Base-by-base conservation (phyloP, 2,329 filamentous ascomycete genomes). In the Gaeumannomyces sp. region DNA sequence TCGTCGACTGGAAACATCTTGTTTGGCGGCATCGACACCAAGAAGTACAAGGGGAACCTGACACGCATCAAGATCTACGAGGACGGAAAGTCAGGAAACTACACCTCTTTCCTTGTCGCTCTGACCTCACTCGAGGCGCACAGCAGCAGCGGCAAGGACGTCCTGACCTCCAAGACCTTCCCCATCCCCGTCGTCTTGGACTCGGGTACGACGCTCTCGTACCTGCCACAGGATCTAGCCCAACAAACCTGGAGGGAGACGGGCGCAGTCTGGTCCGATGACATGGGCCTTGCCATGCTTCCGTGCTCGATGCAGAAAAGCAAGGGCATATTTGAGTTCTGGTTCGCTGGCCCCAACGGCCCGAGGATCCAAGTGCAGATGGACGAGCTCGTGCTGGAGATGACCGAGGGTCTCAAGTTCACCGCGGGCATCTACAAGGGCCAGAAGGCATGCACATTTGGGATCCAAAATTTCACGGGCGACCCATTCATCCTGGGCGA, bases 1-100 rank as follows among this genome's bases (percentile, higher is more conserved):
- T 62, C 89, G 0, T 87, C 81, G 66, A 87, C 83, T 1, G 91
- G 91, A 50, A 89, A 79, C 69, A 88, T 94, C 66, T 79, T 94
- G 1, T 95, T 94, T 69, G 91, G 91, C 56, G 91, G 90, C n/a
- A 86, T 93, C 66, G 90, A 94, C 73, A 90, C 85, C 0, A 84
- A 82, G 66, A 93, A 93, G 73, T 95, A 87, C 75, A 73, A 80
- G 0, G 90, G 90, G 61, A 74, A 83, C 2, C 79, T 93, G 38
- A 80, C 81, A 60, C 84, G 81, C 7, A 79, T 93, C 33, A 80
- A 88, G 22, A 80, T 92, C 66, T 78, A 86, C 69, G 73, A 80
- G 64, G 72, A 76, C 65, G 73, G 78, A 61, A 68, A 73, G 63
- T 79, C 70, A 35, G 62, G 62, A 68, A 70, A 64, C 38, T 81